These are phyloP conservation scores for Candida pini DNA, from an alignment of 805 yeast genomes.

Conservation along the genomic window DNA sequence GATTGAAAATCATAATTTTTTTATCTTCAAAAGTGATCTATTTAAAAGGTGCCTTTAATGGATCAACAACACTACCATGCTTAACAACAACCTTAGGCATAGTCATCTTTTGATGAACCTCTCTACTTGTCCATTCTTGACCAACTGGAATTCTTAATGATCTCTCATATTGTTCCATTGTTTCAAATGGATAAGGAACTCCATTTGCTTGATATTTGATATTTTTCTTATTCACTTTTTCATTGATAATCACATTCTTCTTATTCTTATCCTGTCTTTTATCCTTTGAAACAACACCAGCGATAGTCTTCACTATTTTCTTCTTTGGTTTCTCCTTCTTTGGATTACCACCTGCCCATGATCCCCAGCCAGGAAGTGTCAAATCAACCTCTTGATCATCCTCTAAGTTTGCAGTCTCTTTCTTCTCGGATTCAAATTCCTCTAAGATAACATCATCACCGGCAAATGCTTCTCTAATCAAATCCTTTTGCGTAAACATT, in stretches of 20 bases:
- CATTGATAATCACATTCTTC: constrained; percentile 84
- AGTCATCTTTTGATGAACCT: constrained; percentile 78
- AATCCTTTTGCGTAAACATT: constrained; percentile 72
- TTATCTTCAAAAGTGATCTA: too few species aligned
- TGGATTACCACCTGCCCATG: constrained; percentile 78
- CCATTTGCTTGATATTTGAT: constrained; percentile 78
- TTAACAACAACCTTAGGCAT: constrained; percentile 85
- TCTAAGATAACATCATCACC: constrained; percentile 83
- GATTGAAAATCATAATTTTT: too few species aligned
- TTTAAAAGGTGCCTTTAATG: constrained; percentile 80
- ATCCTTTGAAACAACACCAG: constrained; percentile 68
- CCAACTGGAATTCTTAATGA: constrained; percentile 94
- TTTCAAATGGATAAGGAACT: constrained; percentile 95
- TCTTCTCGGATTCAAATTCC: constrained; percentile 77
- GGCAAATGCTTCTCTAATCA: constrained; percentile 90
- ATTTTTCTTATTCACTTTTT: constrained; percentile 76
- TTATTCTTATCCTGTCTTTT: constrained; percentile 73
- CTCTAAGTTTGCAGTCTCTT: constrained; percentile 60
- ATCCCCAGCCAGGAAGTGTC: constrained; percentile 96
- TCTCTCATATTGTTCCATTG: constrained; percentile 90
- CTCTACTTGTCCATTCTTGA: constrained; percentile 90
- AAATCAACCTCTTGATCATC: constrained; percentile 83
- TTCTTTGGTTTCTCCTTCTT: constrained; percentile 43
- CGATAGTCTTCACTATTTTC: constrained; percentile 62
- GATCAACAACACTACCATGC: constrained; percentile 87